A percentile compares a stretch with the other conserved stretches of the same genome.
These are phyloP conservation scores for Rhododendron ferrugineum DNA, from an alignment of 148 eudicot species.

Conservation along the genomic window DNA sequence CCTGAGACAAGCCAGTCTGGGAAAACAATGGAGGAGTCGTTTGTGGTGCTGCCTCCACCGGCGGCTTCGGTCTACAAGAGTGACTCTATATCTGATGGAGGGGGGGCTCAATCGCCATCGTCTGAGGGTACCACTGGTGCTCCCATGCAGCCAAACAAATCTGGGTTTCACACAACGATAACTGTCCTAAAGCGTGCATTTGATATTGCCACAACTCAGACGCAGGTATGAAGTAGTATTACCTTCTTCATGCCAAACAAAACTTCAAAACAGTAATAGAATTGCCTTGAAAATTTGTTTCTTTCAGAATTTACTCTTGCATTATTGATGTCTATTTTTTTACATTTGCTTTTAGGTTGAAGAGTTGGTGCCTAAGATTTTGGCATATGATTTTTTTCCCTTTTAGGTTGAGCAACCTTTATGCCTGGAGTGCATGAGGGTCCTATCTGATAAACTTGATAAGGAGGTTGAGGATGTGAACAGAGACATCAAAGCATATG, in stretches of 20 bases:
- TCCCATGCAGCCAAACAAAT: constrained; percentile 57
- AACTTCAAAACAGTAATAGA: background rate
- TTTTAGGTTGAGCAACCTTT: constrained; percentile 89
- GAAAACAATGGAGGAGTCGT: constrained; percentile 94
- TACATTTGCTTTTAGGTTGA: background rate
- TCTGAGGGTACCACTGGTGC: constrained; percentile 47
- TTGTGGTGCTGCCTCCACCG: constrained; percentile 96
- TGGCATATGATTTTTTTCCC: background rate
- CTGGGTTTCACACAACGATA: constrained; percentile 84
- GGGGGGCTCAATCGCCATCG: constrained; percentile 42
- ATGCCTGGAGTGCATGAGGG: constrained; percentile 97
- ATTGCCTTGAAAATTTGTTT: background rate
- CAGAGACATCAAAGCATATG: constrained; percentile 82
- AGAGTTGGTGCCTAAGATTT: background rate
- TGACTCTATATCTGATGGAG: constrained; percentile 60
- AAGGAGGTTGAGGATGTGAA: constrained; percentile 97
- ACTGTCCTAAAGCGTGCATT: constrained; percentile 85
- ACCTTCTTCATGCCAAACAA: background rate
- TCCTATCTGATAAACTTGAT: constrained; percentile 90
- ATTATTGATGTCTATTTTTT: background rate
- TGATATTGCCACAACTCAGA: constrained; percentile 82
- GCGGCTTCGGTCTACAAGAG: constrained; percentile 89
- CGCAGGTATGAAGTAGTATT: constrained; percentile 49
- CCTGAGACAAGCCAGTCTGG: constrained; percentile 58
- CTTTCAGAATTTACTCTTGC: background rate